Conservation (phyloP, 805 yeast species). For the Saturnispora mendoncae region DNA sequence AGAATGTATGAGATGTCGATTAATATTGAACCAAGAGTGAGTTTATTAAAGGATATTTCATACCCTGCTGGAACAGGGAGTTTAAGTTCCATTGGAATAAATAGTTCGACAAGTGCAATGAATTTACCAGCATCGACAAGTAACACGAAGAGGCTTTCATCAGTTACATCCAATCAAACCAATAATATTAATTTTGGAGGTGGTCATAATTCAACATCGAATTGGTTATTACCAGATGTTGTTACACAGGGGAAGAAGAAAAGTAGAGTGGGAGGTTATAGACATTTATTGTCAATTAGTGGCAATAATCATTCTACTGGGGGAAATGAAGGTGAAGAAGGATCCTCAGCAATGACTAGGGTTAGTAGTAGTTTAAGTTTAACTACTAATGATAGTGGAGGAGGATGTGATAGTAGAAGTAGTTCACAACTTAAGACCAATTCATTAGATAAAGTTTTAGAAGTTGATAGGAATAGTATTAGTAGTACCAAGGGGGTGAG, state of each 20-base stretch:
- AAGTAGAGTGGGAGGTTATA: constrained; percentile 8
- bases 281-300: constrained; percentile 7
- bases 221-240: too few relatives aligned
- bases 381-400: background rate
- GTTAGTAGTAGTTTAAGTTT: constrained; percentile 2
- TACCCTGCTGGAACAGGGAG: background rate
- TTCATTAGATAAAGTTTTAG: background rate
- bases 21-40: constrained; percentile 64
- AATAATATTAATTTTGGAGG: background rate
- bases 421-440: background rate
- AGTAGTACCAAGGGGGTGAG: too few relatives aligned
- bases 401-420: constrained; percentile 3
- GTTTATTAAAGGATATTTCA: constrained; percentile 18
- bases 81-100: background rate
- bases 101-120: background rate
- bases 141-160: constrained; percentile 3
- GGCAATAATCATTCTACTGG: background rate
- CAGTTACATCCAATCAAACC: background rate
- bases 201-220: background rate
- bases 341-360: constrained; percentile 1
- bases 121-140: background rate
- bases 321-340: background rate
- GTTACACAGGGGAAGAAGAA: too few relatives aligned
- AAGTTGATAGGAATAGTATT: background rate
- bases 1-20: constrained; percentile 71